A percentile compares a stretch with the other conserved stretches of the same genome.
Evolutionary conservation across 2,329 filamentous ascomycete genomes (phyloP).

Genomic region (Sporothrix brunneoviolacea): DNA sequence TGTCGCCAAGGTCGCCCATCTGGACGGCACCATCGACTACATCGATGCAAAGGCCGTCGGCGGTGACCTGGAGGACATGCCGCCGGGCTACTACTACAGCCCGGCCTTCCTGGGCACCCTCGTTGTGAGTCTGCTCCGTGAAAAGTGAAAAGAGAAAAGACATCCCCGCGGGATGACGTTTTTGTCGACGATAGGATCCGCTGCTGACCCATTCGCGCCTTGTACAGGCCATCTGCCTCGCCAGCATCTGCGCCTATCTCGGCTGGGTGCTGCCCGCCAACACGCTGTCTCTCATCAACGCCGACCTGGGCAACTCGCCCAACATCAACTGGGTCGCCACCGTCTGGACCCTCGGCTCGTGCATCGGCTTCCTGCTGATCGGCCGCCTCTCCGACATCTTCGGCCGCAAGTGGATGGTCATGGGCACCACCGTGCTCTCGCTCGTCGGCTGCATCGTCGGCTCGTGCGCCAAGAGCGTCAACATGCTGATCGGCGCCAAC

Average conservation of each 20-base stretch:
- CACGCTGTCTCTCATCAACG: constrained; percentile 29
- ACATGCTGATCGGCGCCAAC: constrained; percentile 32
- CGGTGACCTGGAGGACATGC: constrained; percentile 34
- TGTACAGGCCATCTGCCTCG: constrained; percentile 27
- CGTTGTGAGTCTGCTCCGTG: neutral
- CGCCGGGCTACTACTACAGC: constrained; percentile 34
- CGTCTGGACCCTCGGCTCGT: constrained; percentile 33
- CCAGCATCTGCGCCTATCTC: constrained; percentile 29
- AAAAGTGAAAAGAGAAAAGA: too few relatives aligned
- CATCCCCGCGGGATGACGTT: too few relatives aligned
- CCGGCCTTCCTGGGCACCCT: constrained; percentile 36
- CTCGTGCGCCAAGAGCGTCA: constrained; percentile 28
- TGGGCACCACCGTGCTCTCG: constrained; percentile 27
- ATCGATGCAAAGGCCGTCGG: constrained; percentile 37
- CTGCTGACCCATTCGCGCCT: too few relatives aligned
- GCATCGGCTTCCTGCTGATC: constrained; percentile 33
- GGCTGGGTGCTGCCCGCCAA: constrained; percentile 32
- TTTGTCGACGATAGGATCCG: too few relatives aligned
- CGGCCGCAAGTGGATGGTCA: constrained; percentile 35
- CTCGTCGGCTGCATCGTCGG: constrained; percentile 34
- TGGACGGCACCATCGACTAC: constrained; percentile 36
- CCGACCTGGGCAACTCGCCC: constrained; percentile 26
- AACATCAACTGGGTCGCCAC: constrained; percentile 29
- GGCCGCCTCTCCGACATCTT: constrained; percentile 38
- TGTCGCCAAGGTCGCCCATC: constrained; percentile 28